A percentile compares a stretch with the other conserved stretches of the same genome.
Evolutionary conservation across 257 asterid genomes (phyloP).

Genomic region (Ballota nigra): DNA sequence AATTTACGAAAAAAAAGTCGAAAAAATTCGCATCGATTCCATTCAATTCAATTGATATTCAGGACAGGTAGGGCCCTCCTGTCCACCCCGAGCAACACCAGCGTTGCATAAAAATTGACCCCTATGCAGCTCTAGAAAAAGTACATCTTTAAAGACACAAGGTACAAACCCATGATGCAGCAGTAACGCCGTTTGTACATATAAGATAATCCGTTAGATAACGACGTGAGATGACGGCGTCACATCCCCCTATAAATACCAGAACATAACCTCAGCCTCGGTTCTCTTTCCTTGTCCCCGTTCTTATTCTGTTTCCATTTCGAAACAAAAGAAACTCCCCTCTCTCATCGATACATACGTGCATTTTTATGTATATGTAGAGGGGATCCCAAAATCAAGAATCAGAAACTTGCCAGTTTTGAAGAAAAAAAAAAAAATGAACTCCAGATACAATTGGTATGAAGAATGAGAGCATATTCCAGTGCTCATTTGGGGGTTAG

Average conservation of each 20-base stretch:
- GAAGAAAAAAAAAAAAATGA: background rate
- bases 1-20: too few relatives aligned
- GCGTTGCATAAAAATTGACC: slow-evolving; percentile 28
- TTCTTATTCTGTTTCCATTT: slow-evolving; percentile 8
- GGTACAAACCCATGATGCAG: slow-evolving; percentile 30
- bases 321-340: background rate
- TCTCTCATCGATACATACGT: background rate
- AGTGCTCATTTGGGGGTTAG: background rate
- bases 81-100: slow-evolving; percentile 49
- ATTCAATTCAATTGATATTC: background rate
- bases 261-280: slow-evolving; percentile 7
- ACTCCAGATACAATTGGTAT: background rate
- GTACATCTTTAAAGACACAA: slow-evolving; percentile 23
- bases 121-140: slow-evolving; percentile 4
- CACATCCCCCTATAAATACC: slow-evolving; percentile 34
- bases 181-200: background rate
- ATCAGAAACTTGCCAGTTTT: slow-evolving; percentile 24
- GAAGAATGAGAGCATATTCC: slow-evolving; percentile 11
- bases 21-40: too few relatives aligned
- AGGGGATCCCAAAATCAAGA: slow-evolving; percentile 31
- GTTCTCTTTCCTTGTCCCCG: slow-evolving; percentile 22
- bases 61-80: slow-evolving; percentile 56
- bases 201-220: slow-evolving; percentile 43
- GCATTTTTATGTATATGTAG: slow-evolving; percentile 9
- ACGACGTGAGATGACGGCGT: slow-evolving; percentile 48